Base-by-base conservation (phyloP, 495 filamentous ascomycete species). In the Terfezia claveryi region DNA sequence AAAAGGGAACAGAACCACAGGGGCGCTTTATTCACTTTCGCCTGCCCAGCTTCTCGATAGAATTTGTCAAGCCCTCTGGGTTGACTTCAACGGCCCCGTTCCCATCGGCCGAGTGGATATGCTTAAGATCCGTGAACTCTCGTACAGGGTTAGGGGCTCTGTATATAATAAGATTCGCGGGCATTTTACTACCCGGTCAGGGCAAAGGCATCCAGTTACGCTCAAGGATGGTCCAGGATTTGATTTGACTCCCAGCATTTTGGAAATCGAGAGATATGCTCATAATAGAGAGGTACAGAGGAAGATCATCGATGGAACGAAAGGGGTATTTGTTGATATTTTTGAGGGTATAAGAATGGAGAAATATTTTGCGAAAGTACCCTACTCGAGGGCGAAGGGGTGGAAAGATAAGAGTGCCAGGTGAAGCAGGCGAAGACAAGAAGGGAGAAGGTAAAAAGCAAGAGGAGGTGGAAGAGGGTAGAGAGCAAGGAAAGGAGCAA, bases 21-120 rank as follows among this genome's bases (percentile, higher is more conserved):
- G 27, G 27, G 14, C 52, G 20, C 10, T 57, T 11, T 36, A 56
- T 38, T 56, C 56, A 9, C 36, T 59, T 23, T 57, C 50, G 6
- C 57, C 55, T 36, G 55, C 57, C 20, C 55, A 57, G 32, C 57
- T 59, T n/a, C 37, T 59, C 10, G 57, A 59, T 50, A 59, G 56
- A 37, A 38, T 59, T 46, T 59, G 55, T 11, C 54, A 59, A 17
- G 32, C 55, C 12, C 50, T 59, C 4, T 59, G 53, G 23, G 53
- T 56, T 11, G 55, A 59, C 23, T 56, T 57, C 27, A 59, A 59
- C 38, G 55, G 57, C 12, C 36, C 56, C 17, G 38, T 59, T 4
- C 55, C 57, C 23, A 56, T 58, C 4, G 57, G 57, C 16, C 49
- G 57, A 36, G 50, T 59, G 4, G 57, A 59, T 49, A 54, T 58